Percentiles rank a stretch among this genome's conserved stretches.
Conservation (phyloP, 495 filamentous ascomycete species). For the Aspergillus funiculosus region DNA sequence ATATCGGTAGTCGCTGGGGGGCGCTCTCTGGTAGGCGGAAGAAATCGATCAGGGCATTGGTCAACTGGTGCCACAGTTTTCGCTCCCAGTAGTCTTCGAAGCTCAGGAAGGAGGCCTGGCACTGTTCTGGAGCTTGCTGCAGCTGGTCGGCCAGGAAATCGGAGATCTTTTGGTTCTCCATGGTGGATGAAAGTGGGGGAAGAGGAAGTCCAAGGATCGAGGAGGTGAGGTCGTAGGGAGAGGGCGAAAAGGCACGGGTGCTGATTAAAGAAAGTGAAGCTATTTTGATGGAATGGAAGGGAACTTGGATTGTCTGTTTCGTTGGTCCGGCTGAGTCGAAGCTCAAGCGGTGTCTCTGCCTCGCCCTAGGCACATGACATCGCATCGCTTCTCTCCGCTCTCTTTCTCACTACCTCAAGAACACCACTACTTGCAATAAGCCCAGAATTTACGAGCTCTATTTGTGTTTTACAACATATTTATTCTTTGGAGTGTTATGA, state of each 20-base stretch:
- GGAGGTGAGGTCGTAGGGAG: not conserved
- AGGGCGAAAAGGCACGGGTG: not conserved
- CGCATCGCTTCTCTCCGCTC: not conserved
- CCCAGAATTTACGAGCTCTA: too few relatives aligned
- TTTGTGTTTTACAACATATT: too few relatives aligned
- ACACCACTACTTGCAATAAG: too few relatives aligned
- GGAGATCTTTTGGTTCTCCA: conserved; percentile 81
- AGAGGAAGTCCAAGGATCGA: not conserved
- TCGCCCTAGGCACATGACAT: conserved; percentile 15
- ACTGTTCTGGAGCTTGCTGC: conserved; percentile 72
- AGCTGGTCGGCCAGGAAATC: conserved; percentile 89
- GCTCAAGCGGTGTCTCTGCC: conserved; percentile 20
- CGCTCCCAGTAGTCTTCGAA: conserved; percentile 99
- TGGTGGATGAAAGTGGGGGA: conserved; percentile 32
- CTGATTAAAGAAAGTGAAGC: conserved; percentile 12
- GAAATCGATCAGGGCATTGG: conserved; percentile 79
- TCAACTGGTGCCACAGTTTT: conserved; percentile 99
- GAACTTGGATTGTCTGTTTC: conserved; percentile 12
- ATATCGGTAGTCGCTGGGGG: conserved; percentile 78
- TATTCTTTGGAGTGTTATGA: too few relatives aligned
- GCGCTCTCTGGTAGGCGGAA: conserved; percentile 78
- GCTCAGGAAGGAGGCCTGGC: conserved; percentile 79
- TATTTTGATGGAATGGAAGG: conserved; percentile 13
- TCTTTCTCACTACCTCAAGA: not conserved
- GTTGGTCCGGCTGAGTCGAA: conserved; percentile 10